Evolutionary conservation across 2,329 filamentous ascomycete genomes (phyloP), one percentile per base, ranked within the genome.

Genomic region (Fusarium transvaalense): DNA sequence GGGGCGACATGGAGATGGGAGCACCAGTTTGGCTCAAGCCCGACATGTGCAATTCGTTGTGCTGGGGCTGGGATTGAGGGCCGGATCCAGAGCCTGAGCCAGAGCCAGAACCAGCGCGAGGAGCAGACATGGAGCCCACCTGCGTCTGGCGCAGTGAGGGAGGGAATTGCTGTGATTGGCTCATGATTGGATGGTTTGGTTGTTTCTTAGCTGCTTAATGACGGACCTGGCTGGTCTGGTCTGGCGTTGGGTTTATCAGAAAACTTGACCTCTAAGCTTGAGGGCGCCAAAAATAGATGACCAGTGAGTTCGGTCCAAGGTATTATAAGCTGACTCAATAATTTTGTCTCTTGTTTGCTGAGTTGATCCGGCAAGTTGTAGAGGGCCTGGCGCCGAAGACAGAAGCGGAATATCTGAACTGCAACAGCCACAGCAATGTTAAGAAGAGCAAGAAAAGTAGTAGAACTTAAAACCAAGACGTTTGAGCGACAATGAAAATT

Each of bases 41-140:
- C 64, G 83, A 79, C 79, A 87, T 85, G 79, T 88, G 85, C 74
- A 87, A 81, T 77, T 87, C 85, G 76, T 86, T 84, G 72, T 83
- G 82, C 72, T 78, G 77, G 58, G 66, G 60, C 56, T 72, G 68
- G 43, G 70, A 52, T 59, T 68, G 61, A 62, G 64, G 64, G 46
- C 65, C 67, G 43, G 67, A 72, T 58, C 68, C 60, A 70, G 69
- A 57, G 37, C 68, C 59, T 60, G 69, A 47, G 31, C 58, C 68
- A 39, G 58, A 51, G 23, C 54, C 58, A 39, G 39, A 50, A 14
- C 34, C 57, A 52, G 56, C 6, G 41, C 62, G 68, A 62, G 59
- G 46, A 32, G 64, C 58, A 67, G 70, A 62, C 48, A 66, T 68
- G 56, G 68, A 74, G 62, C 62, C 69, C 59, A 65, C 67, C 67